A percentile compares a stretch with the other conserved stretches of the same genome.
These are phyloP conservation scores for Mycena crocata DNA, from an alignment of 768 basidiomycete genomes.

Conservation along the genomic window DNA sequence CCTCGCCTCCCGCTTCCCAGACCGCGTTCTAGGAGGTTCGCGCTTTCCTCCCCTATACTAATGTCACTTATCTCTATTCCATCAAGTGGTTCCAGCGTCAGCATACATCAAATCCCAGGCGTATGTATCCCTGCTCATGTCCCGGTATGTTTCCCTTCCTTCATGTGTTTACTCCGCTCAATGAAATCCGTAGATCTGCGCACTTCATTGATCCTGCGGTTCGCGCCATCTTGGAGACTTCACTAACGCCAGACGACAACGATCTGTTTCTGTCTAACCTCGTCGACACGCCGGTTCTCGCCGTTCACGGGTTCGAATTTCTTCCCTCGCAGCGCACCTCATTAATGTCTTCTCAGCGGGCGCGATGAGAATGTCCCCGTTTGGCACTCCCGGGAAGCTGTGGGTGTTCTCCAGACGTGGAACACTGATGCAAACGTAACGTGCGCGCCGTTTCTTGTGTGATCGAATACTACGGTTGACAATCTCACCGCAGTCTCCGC, in stretches of 20 bases:
- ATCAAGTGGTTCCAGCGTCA: constrained; percentile 77
- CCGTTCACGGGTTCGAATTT: constrained; percentile 77
- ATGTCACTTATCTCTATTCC: not conserved
- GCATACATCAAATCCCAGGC: constrained; percentile 90
- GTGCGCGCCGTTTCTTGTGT: constrained; percentile 49
- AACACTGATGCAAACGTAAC: constrained; percentile 60
- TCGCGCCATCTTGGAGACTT: constrained; percentile 77
- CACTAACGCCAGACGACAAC: constrained; percentile 87
- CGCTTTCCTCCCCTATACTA: constrained; percentile 1
- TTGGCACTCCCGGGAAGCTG: constrained; percentile 82
- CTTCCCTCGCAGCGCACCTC: constrained; percentile 1
- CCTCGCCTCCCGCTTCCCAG: constrained; percentile 80
- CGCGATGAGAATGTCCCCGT: constrained; percentile 89
- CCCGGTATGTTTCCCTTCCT: constrained; percentile 53
- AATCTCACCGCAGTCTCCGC: constrained; percentile 53
- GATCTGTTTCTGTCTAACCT: constrained; percentile 88
- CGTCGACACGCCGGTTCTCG: constrained; percentile 74
- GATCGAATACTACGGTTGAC: not conserved
- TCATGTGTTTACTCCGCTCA: not conserved
- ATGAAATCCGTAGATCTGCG: constrained; percentile 57
- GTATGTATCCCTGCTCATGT: constrained; percentile 81
- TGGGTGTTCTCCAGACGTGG: constrained; percentile 71
- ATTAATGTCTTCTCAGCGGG: constrained; percentile 56
- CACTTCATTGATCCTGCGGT: constrained; percentile 85
- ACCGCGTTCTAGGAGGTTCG: constrained; percentile 73